Evolutionary conservation across 805 yeast genomes (phyloP).

Genomic region (Wickerhamiella domercqiae): DNA sequence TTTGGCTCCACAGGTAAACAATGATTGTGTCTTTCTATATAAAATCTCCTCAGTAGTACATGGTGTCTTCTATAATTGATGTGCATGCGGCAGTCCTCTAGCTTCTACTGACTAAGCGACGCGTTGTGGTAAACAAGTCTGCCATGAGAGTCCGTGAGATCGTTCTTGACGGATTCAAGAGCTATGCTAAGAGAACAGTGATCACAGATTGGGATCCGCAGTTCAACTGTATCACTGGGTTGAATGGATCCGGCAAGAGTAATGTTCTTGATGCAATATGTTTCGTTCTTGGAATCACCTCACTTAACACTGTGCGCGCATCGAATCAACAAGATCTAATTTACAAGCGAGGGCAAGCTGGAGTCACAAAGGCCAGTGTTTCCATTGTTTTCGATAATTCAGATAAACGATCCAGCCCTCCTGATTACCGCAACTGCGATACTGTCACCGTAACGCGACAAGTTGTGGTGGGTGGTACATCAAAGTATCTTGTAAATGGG

Average conservation of each 20-base stretch:
- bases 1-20: constrained; percentile 81
- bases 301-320: constrained; percentile 92
- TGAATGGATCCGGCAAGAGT: constrained; percentile 95
- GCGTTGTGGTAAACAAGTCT: background rate
- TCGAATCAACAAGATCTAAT: constrained; percentile 84
- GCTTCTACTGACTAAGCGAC: background rate
- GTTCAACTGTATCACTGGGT: constrained; percentile 94
- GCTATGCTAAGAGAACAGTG: constrained; percentile 93
- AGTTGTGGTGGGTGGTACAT: constrained; percentile 76
- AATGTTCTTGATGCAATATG: constrained; percentile 94
- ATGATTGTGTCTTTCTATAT: constrained; percentile 5
- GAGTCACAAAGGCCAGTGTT: constrained; percentile 91
- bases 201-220: constrained; percentile 91
- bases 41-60: background rate
- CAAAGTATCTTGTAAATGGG: constrained; percentile 87
- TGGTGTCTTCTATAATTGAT: background rate
- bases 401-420: constrained; percentile 64
- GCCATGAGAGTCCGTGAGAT: constrained; percentile 87
- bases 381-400: constrained; percentile 86
- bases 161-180: constrained; percentile 93
- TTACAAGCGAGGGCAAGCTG: constrained; percentile 95
- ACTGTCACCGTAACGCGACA: constrained; percentile 79
- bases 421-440: constrained; percentile 62
- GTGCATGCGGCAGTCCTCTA: background rate
- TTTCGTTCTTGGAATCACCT: constrained; percentile 91